Evolutionary conservation across 2,329 filamentous ascomycete species (phyloP).

Genomic region (Coniochaeta ligniaria): DNA sequence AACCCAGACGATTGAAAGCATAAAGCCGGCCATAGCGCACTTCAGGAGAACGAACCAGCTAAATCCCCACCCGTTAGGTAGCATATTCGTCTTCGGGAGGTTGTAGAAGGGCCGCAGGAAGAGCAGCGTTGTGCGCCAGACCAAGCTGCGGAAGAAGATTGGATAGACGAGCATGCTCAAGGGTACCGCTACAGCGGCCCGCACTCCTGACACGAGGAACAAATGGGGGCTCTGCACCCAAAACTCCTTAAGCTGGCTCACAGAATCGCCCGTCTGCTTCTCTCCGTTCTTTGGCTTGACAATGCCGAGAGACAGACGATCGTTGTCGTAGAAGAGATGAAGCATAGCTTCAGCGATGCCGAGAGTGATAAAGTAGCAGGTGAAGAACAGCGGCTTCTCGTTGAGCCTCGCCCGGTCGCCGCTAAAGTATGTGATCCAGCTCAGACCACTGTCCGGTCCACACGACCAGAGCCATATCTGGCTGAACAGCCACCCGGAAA

Average conservation of each 20-base stretch:
- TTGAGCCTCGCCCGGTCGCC: constrained; percentile 73
- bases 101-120: constrained; percentile 69
- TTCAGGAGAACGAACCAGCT: constrained; percentile 49
- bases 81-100: constrained; percentile 63
- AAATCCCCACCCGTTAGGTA: no score
- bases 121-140: constrained; percentile 64
- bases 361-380: constrained; percentile 60
- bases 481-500: constrained; percentile 74
- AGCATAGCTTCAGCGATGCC: constrained; percentile 61
- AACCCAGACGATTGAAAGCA: constrained; percentile 70
- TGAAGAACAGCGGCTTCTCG: constrained; percentile 77
- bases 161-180: constrained; percentile 54
- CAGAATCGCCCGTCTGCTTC: constrained; percentile 11
- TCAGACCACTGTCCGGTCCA: constrained; percentile 52
- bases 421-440: constrained; percentile 64
- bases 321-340: constrained; percentile 69
- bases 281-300: constrained; percentile 18
- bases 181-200: constrained; percentile 28
- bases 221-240: constrained; percentile 10
- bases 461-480: constrained; percentile 74
- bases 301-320: constrained; percentile 50
- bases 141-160: constrained; percentile 50
- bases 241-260: constrained; percentile 26
- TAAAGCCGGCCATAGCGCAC: constrained; percentile 53
- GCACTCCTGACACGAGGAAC: constrained; percentile 24